Percentiles rank a stretch among this genome's conserved stretches.
phyloP scores from a whole-genome alignment of 352 stramenopile species.

The Phytopythium oedochilum region DNA sequence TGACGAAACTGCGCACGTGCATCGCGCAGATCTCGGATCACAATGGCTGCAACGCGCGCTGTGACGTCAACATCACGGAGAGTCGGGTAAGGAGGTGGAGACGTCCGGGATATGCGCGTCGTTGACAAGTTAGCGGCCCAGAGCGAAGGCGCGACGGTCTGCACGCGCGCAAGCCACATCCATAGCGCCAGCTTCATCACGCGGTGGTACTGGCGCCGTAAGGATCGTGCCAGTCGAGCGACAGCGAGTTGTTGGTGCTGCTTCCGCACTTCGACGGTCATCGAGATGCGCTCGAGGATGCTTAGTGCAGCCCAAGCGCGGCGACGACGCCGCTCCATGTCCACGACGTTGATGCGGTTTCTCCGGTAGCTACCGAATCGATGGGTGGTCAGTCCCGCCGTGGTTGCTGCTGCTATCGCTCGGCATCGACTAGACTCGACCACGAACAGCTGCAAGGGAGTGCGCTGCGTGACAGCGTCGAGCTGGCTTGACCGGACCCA shows the following conservation, averaged over 20 bases:
- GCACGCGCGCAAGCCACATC: slow-evolving; percentile 35
- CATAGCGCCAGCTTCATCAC: slow-evolving; percentile 31
- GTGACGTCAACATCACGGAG: background rate
- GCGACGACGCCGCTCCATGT: background rate
- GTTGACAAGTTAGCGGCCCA: slow-evolving; percentile 1
- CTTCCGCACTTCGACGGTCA: background rate
- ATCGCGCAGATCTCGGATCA: background rate
- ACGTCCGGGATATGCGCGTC: background rate
- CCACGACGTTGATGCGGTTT: background rate
- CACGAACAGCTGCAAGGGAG: slow-evolving; percentile 6
- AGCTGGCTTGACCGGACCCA: background rate
- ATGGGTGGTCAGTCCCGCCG: background rate
- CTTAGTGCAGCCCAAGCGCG: slow-evolving; percentile 1
- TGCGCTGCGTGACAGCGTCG: background rate
- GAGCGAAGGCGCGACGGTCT: slow-evolving; percentile 18
- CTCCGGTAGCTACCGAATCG: background rate
- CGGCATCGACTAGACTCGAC: background rate
- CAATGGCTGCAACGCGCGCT: background rate
- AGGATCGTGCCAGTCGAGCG: slow-evolving; percentile 13
- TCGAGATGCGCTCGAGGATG: background rate
- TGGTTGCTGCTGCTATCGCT: background rate
- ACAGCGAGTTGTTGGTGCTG: background rate
- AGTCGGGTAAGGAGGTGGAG: background rate
- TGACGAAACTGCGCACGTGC: background rate
- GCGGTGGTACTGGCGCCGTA: slow-evolving; percentile 20